Evolutionary conservation across 257 asterid genomes (phyloP).

Genomic region (Scutellaria minor): DNA sequence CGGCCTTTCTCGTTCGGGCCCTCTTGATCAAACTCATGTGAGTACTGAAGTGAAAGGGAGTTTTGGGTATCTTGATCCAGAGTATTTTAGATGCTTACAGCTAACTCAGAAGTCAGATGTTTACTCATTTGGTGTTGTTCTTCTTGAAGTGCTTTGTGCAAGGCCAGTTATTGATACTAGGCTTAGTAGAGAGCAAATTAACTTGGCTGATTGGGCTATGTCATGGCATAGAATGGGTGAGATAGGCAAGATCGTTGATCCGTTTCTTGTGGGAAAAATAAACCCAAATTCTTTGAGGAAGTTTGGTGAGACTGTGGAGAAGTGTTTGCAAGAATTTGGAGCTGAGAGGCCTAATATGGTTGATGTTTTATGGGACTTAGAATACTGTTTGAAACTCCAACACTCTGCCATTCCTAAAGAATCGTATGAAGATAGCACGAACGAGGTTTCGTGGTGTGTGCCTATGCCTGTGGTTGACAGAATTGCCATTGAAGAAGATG

Average conservation of each 20-base stretch:
- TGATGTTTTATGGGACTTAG: conserved; percentile 74
- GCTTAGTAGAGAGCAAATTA: conserved; percentile 49
- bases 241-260: conserved; percentile 53
- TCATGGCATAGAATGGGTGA: conserved; percentile 48
- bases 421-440: conserved; percentile 45
- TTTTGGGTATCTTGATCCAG: conserved; percentile 71
- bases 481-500: conserved; percentile 29
- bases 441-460: conserved; percentile 48
- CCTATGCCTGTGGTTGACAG: conserved; percentile 37
- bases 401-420: conserved; percentile 33
- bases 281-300: conserved; percentile 53
- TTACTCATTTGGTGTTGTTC: conserved; percentile 71
- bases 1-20: conserved; percentile 58
- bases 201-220: conserved; percentile 68
- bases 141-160: conserved; percentile 68
- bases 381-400: conserved; percentile 57
- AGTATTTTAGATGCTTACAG: conserved; percentile 42
- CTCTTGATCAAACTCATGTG: conserved; percentile 48
- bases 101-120: conserved; percentile 66
- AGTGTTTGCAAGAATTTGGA: conserved; percentile 54
- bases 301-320: conserved; percentile 55
- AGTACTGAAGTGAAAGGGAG: conserved; percentile 64
- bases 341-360: conserved; percentile 59
- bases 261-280: conserved; percentile 51
- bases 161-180: conserved; percentile 45